Percentiles rank a stretch among this genome's conserved stretches.
These are phyloP conservation scores for Eutrema heterophyllum DNA, from an alignment of 345 rosid genomes.

Conservation along the genomic window DNA sequence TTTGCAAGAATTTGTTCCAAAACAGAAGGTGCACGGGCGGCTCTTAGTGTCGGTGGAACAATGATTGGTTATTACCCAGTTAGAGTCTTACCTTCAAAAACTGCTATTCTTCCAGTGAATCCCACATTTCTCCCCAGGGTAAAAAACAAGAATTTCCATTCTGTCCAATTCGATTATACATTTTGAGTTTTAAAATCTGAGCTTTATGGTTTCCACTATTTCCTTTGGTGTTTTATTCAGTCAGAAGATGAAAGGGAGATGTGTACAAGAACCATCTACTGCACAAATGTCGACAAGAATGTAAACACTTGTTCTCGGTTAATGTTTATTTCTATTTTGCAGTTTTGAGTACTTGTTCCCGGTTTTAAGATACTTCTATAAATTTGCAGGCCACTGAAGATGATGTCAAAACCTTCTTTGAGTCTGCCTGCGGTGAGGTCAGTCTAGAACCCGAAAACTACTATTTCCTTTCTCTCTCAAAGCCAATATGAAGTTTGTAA, in stretches of 20 bases:
- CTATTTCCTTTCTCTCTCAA: not conserved
- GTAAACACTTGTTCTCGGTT: conserved; percentile 24
- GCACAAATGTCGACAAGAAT: conserved; percentile 89
- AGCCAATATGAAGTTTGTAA: not conserved
- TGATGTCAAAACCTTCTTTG: conserved; percentile 67
- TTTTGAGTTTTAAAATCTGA: not conserved
- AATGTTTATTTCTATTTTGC: not conserved
- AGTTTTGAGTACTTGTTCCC: not conserved
- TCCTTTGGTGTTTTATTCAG: conserved; percentile 36
- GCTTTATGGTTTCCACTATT: not conserved
- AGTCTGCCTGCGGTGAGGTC: conserved; percentile 83
- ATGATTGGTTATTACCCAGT: conserved; percentile 81
- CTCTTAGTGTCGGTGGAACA: conserved; percentile 69
- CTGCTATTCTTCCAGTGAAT: conserved; percentile 95
- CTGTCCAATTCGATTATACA: not conserved
- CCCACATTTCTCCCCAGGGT: conserved; percentile 92
- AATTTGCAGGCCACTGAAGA: conserved; percentile 55
- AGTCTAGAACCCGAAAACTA: conserved; percentile 14
- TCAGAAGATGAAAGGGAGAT: conserved; percentile 92
- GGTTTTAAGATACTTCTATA: not conserved
- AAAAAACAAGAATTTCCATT: conserved; percentile 8
- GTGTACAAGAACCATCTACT: conserved; percentile 83
- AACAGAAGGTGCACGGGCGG: conserved; percentile 72
- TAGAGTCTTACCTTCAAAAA: conserved; percentile 85
- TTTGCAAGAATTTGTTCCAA: conserved; percentile 12